Evolutionary conservation across 148 eudicot genomes (phyloP).

Genomic region (Pharnaceum exiguum): DNA sequence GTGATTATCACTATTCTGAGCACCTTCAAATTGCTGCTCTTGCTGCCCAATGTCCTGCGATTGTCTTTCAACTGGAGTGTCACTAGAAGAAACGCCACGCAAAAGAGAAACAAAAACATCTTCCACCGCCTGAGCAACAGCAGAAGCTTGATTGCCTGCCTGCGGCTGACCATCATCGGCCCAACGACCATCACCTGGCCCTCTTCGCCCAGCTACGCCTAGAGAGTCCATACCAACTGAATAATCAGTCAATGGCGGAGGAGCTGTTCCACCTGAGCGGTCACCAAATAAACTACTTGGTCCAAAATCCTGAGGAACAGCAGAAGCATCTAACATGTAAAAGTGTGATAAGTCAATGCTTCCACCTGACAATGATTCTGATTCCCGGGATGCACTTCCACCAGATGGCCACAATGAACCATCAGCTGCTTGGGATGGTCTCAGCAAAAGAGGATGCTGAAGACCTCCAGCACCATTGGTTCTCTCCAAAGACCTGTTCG

Average conservation of each 20-base stretch:
- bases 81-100: slow-evolving; percentile 34
- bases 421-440: slow-evolving; percentile 73
- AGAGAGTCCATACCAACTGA: slow-evolving; percentile 87
- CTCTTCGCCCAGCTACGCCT: slow-evolving; percentile 69
- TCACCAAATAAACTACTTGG: slow-evolving; percentile 65
- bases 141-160: slow-evolving; percentile 76
- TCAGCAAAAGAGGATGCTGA: slow-evolving; percentile 83
- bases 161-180: slow-evolving; percentile 99
- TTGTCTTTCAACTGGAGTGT: slow-evolving; percentile 36
- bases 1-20: slow-evolving; percentile 25
- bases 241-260: slow-evolving; percentile 64
- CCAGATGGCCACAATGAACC: slow-evolving; percentile 55
- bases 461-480: slow-evolving; percentile 69
- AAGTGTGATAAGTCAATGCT: slow-evolving; percentile 63
- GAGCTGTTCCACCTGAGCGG: slow-evolving; percentile 56
- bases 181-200: slow-evolving; percentile 97
- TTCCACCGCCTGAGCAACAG: slow-evolving; percentile 80
- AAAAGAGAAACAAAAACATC: slow-evolving; percentile 66
- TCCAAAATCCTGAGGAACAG: slow-evolving; percentile 64
- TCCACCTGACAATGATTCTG: slow-evolving; percentile 59
- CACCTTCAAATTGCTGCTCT: slow-evolving; percentile 29
- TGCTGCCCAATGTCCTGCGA: slow-evolving; percentile 31
- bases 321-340: slow-evolving; percentile 87
- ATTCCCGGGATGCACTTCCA: slow-evolving; percentile 60
- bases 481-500: slow-evolving; percentile 67